Base-by-base conservation (phyloP, 352 stramenopile species). In the Elongisporangium senticosum region DNA sequence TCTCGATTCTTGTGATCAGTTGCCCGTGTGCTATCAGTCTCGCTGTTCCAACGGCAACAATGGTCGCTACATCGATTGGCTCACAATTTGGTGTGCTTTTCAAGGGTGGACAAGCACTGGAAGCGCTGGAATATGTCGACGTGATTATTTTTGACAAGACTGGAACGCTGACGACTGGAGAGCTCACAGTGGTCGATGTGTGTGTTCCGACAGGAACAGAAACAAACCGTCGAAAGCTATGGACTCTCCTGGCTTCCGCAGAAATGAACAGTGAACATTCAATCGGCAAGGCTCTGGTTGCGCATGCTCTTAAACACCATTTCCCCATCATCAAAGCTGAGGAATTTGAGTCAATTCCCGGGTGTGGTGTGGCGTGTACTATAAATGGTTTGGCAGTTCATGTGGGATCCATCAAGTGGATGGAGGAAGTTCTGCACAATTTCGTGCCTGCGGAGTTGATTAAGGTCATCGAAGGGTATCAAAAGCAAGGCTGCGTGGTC, bases 111-210 rank as follows among this genome's bases (percentile, higher is more conserved):
- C 69, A 75, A 6, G 83, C 78, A 0, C 56, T 96, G 3, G 86
- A 96, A 57, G 80, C 75, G 11, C 72, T 89, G 2, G 71, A 86
- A 40, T 56, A 81, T 26, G 75, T 90, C 40, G 71, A 89, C 62
- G 76, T 74, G 17, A 72, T 93, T n/a, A 73, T 93, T 53, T 91
- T 93, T 52, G 81, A 93, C 66, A 93, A 93, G 66, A 93, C 83
- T 1, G 83, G 83, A 5, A 93, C 83, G 8, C 76, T 91, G 37
- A 93, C 83, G 17, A 81, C 59, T 15, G 82, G 79, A 4, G 74
- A 77, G 6, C 66, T 89, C 51, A 64, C 75, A 0, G 71, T 90
- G 23, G 71, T 74, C 21, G 62, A 70, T 4, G 48, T 72, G 10
- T 22, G 43, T 8, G 17, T 61, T 28, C 28, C 43, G 2, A 40